A percentile compares a stretch with the other conserved stretches of the same genome.
phyloP scores from a whole-genome alignment of 2,329 filamentous ascomycete species.

The Leptographium galeiforme region DNA sequence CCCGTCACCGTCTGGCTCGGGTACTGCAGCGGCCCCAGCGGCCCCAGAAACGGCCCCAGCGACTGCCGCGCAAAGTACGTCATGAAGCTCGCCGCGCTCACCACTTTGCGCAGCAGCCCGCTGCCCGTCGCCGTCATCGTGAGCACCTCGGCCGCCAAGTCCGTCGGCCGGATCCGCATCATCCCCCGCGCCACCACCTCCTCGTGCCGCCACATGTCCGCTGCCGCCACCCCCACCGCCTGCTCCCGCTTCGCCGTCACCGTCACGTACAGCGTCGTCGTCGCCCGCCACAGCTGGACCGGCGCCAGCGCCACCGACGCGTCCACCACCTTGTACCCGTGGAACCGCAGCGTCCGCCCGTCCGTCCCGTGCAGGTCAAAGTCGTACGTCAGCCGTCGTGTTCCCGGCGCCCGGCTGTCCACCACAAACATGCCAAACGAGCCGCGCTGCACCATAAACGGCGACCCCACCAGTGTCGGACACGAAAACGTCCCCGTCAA shows the following conservation, averaged over 20 bases:
- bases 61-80: constrained; percentile 42
- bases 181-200: constrained; percentile 43
- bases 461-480: constrained; percentile 38
- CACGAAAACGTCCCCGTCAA: constrained; percentile 48
- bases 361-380: constrained; percentile 44
- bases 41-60: constrained; percentile 37
- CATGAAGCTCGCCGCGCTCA: constrained; percentile 36
- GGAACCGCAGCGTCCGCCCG: constrained; percentile 40
- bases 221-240: constrained; percentile 15
- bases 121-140: constrained; percentile 39
- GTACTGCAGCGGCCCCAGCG: constrained; percentile 43
- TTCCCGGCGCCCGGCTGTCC: constrained; percentile 40
- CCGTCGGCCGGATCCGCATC: constrained; percentile 37
- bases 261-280: constrained; percentile 48
- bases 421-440: constrained; percentile 42
- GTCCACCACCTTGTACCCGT: constrained; percentile 50
- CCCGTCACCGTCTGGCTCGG: constrained; percentile 32
- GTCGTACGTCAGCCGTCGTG: constrained; percentile 46
- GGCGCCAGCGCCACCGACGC: constrained; percentile 44
- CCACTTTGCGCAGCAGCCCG: constrained; percentile 27
- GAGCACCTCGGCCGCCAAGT: constrained; percentile 41
- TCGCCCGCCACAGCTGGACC: constrained; percentile 45
- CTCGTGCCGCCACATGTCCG: constrained; percentile 27
- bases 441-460: constrained; percentile 46
- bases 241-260: constrained; percentile 26